A percentile compares a stretch with the other conserved stretches of the same genome.
Evolutionary conservation across 2,329 filamentous ascomycete species (phyloP).

Genomic region (Penicillium aurantiogriseum): DNA sequence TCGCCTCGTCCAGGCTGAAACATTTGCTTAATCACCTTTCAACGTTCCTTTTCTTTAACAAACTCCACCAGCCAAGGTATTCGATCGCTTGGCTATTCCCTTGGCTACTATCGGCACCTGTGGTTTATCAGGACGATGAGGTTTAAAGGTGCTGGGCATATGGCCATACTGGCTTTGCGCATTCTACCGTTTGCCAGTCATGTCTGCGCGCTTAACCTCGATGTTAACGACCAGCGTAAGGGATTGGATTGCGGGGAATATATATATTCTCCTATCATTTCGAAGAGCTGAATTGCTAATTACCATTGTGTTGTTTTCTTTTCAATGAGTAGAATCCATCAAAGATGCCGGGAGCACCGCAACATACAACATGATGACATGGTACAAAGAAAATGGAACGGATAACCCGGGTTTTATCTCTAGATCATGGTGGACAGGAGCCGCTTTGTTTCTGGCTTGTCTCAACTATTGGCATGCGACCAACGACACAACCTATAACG

Average conservation of each 20-base stretch:
- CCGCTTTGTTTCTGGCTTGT: constrained; percentile 66
- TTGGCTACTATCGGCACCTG: not conserved
- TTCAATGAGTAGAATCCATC: constrained; percentile 32
- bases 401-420: constrained; percentile 56
- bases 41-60: not conserved
- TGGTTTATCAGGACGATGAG: constrained; percentile 3
- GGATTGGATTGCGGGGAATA: constrained; percentile 17
- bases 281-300: not conserved
- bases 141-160: not conserved
- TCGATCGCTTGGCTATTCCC: not conserved
- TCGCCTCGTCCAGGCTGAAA: not conserved
- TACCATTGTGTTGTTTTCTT: not conserved
- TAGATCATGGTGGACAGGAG: constrained; percentile 74
- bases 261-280: not conserved
- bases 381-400: constrained; percentile 52
- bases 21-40: not conserved
- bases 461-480: constrained; percentile 69
- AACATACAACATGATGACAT: constrained; percentile 51
- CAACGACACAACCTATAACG: constrained; percentile 62
- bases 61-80: not conserved
- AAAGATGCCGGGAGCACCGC: constrained; percentile 40
- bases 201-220: constrained; percentile 4
- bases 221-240: constrained; percentile 5
- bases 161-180: constrained; percentile 3
- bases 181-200: not conserved